phyloP scores from a whole-genome alignment of 345 rosid genomes.

The Citrus australasica region DNA sequence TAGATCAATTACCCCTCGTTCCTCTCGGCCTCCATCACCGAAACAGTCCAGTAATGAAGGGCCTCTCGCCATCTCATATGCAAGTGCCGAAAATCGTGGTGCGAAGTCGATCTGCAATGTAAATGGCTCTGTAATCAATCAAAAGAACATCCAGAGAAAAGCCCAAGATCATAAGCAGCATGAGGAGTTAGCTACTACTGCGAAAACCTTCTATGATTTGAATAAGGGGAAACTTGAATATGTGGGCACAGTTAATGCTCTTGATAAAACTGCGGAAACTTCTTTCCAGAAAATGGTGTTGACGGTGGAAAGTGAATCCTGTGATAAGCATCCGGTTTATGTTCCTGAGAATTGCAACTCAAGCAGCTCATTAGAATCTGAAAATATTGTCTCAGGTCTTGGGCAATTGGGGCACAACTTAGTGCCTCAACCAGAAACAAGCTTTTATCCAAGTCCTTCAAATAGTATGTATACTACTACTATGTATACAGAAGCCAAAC shows the following conservation, averaged over 20 bases:
- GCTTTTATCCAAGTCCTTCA: slow-evolving; percentile 58
- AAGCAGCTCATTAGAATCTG: slow-evolving; percentile 38
- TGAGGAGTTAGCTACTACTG: slow-evolving; percentile 34
- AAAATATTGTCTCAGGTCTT: slow-evolving; percentile 28
- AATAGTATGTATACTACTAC: slow-evolving; percentile 57
- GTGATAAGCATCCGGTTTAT: slow-evolving; percentile 27
- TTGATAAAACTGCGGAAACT: slow-evolving; percentile 14
- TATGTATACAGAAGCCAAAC: slow-evolving; percentile 55
- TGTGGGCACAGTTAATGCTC: slow-evolving; percentile 12
- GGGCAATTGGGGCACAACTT: slow-evolving; percentile 28
- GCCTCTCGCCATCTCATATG: slow-evolving; percentile 16
- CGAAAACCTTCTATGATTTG: slow-evolving; percentile 23
- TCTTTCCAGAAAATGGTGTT: slow-evolving; percentile 21
- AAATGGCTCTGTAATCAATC: slow-evolving; percentile 26
- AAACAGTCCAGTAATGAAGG: slow-evolving; percentile 37
- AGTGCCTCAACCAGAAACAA: slow-evolving; percentile 33
- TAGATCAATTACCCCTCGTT: slow-evolving; percentile 16
- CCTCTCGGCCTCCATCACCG: slow-evolving; percentile 42
- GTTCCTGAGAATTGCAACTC: slow-evolving; percentile 35
- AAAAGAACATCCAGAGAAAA: slow-evolving; percentile 24
- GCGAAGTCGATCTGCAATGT: slow-evolving; percentile 19
- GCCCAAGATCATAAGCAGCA: slow-evolving; percentile 10
- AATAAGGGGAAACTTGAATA: slow-evolving; percentile 28
- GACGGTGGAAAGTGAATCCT: slow-evolving; percentile 33
- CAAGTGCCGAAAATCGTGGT: slow-evolving; percentile 14